Evolutionary conservation across 768 basidiomycete genomes (phyloP).

Genomic region (Pleurotus salmoneostramineus): DNA sequence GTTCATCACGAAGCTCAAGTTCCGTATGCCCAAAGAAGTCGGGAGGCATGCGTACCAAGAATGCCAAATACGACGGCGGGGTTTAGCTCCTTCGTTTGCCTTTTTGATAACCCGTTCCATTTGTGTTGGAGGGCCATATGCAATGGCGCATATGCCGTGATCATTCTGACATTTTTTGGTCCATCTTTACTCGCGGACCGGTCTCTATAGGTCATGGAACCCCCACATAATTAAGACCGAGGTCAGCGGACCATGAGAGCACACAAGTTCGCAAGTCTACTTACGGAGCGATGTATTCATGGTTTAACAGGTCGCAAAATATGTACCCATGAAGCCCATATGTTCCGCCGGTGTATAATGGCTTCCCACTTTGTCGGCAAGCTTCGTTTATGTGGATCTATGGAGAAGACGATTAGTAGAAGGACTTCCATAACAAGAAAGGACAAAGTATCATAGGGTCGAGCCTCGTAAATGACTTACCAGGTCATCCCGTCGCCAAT

Average conservation of each 20-base stretch:
- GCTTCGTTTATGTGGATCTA: constrained; percentile 77
- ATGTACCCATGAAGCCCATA: constrained; percentile 92
- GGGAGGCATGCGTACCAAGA: constrained; percentile 45
- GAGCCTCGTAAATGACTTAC: constrained; percentile 44
- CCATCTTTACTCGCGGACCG: constrained; percentile 57
- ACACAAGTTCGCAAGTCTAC: constrained; percentile 23
- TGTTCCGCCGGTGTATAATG: constrained; percentile 90
- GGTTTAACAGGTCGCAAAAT: constrained; percentile 87
- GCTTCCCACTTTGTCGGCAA: constrained; percentile 70
- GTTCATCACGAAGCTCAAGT: constrained; percentile 3
- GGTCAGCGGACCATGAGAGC: constrained; percentile 9
- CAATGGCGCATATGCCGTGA: constrained; percentile 63
- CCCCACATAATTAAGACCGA: constrained; percentile 9
- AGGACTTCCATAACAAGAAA: neutral
- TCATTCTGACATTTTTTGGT: constrained; percentile 56
- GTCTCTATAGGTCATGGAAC: constrained; percentile 37
- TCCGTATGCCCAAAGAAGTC: constrained; percentile 2
- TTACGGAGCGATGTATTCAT: constrained; percentile 84
- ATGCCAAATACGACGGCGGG: constrained; percentile 69
- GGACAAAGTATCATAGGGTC: constrained; percentile 1
- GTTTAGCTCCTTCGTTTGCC: constrained; percentile 81
- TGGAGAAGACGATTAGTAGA: constrained; percentile 2
- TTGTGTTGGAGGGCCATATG: constrained; percentile 57
- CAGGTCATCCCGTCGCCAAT: constrained; percentile 63
- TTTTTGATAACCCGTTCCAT: constrained; percentile 68